Percentiles rank a stretch among this genome's conserved stretches.
phyloP scores from a whole-genome alignment of 2,329 filamentous ascomycete genomes.

The Monilinia fructicola region DNA sequence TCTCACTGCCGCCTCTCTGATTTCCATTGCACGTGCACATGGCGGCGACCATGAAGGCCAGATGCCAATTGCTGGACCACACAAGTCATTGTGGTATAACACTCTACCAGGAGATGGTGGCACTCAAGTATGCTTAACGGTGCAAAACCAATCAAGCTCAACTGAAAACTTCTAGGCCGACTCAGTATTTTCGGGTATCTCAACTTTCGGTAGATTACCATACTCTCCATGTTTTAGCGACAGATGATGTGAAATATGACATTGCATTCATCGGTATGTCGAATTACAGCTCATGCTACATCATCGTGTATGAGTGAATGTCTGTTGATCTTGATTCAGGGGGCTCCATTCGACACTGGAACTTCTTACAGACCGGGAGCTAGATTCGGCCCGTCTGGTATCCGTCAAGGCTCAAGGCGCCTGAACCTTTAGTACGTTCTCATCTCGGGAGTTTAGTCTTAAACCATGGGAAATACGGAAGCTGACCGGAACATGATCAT shows the following conservation, averaged over 20 bases:
- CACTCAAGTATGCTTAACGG: constrained; percentile 60
- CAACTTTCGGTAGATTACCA: constrained; percentile 76
- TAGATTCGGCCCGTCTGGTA: constrained; percentile 79
- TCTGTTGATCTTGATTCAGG: constrained; percentile 46
- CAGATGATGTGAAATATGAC: constrained; percentile 69
- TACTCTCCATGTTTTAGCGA: constrained; percentile 75
- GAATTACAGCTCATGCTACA: constrained; percentile 17
- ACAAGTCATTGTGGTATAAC: constrained; percentile 79
- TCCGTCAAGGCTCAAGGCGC: constrained; percentile 80
- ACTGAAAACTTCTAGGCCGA: constrained; percentile 59
- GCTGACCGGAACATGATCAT: constrained; percentile 44
- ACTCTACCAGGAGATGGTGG: constrained; percentile 79
- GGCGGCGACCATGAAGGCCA: constrained; percentile 70
- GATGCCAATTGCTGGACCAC: constrained; percentile 56
- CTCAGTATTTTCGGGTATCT: constrained; percentile 85
- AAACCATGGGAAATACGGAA: constrained; percentile 33
- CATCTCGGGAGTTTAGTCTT: constrained; percentile 14
- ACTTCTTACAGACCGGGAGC: constrained; percentile 83
- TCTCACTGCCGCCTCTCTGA: constrained; percentile 33
- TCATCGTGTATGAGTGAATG: constrained; percentile 19
- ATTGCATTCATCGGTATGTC: constrained; percentile 76
- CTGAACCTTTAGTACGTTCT: constrained; percentile 79
- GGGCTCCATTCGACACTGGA: constrained; percentile 81
- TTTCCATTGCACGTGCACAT: constrained; percentile 79
- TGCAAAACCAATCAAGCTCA: constrained; percentile 7